Evolutionary conservation across 805 yeast genomes (phyloP).

Genomic region (Lachancea sp.): DNA sequence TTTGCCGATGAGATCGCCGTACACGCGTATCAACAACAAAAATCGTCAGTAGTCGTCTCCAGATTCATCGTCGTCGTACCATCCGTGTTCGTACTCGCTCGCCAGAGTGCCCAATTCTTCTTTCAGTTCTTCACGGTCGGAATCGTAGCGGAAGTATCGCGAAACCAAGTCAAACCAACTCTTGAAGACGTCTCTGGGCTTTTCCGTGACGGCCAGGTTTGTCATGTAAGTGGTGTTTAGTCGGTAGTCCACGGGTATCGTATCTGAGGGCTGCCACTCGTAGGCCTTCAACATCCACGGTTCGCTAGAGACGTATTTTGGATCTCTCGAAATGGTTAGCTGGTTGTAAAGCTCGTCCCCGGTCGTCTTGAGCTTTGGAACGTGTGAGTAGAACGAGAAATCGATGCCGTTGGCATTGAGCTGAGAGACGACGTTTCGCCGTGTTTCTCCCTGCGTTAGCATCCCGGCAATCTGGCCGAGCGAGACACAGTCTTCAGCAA

Average conservation of each 20-base stretch:
- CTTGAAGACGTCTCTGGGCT: constrained; percentile 25
- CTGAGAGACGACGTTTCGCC: constrained; percentile 23
- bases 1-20: neutral
- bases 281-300: constrained; percentile 11
- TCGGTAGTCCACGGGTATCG: constrained; percentile 20
- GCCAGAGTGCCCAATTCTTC: constrained; percentile 42
- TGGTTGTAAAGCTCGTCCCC: constrained; percentile 18
- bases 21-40: neutral
- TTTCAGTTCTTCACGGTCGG: constrained; percentile 46
- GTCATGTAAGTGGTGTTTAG: constrained; percentile 9
- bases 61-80: constrained; percentile 41
- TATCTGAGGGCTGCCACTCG: constrained; percentile 24
- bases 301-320: neutral
- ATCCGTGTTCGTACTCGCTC: constrained; percentile 46
- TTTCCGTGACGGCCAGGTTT: constrained; percentile 22
- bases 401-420: constrained; percentile 6
- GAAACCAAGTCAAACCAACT: constrained; percentile 31
- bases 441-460: constrained; percentile 19
- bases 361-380: constrained; percentile 10
- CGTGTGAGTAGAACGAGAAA: constrained; percentile 20
- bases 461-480: constrained; percentile 13
- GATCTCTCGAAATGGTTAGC: constrained; percentile 18
- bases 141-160: constrained; percentile 34
- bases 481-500: constrained; percentile 12
- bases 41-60: constrained; percentile 30